Conservation (phyloP, 164 flowering plant genomes). For the Nelumbo lutea region DNA sequence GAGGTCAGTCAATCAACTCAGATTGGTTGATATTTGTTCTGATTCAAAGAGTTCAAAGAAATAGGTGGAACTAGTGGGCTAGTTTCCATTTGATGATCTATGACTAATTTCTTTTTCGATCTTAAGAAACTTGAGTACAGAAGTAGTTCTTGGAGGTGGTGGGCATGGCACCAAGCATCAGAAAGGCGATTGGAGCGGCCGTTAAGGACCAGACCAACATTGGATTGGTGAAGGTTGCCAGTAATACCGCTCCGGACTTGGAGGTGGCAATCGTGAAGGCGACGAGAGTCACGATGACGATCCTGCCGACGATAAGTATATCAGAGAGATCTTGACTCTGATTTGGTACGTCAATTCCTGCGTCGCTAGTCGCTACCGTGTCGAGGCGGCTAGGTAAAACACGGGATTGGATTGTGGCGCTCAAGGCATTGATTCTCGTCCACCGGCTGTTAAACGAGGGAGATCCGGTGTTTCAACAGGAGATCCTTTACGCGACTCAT, state of each 20-base stretch:
- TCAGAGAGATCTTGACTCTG: no score
- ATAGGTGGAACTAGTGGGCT: no score
- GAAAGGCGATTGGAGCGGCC: conserved; percentile 20
- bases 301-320: no score
- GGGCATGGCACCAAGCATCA: conserved; percentile 48
- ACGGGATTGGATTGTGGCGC: conserved; percentile 69
- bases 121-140: background rate
- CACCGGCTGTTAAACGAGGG: conserved; percentile 57
- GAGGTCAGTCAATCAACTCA: no score
- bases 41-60: no score
- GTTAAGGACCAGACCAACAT: no score
- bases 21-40: no score
- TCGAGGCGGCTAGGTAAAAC: conserved; percentile 57
- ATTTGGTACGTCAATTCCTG: conserved; percentile 34
- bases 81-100: no score
- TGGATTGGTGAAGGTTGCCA: no score
- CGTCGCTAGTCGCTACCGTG: conserved; percentile 40
- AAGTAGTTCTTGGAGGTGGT: background rate
- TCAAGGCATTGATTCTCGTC: conserved; percentile 59
- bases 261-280: conserved; percentile 53
- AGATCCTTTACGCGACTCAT: conserved; percentile 17
- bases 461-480: conserved; percentile 37
- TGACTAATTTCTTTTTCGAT: background rate
- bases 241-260: no score
- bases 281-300: no score